Evolutionary conservation across 208 protist species (phyloP).

Genomic region (Phytomonas sp.): DNA sequence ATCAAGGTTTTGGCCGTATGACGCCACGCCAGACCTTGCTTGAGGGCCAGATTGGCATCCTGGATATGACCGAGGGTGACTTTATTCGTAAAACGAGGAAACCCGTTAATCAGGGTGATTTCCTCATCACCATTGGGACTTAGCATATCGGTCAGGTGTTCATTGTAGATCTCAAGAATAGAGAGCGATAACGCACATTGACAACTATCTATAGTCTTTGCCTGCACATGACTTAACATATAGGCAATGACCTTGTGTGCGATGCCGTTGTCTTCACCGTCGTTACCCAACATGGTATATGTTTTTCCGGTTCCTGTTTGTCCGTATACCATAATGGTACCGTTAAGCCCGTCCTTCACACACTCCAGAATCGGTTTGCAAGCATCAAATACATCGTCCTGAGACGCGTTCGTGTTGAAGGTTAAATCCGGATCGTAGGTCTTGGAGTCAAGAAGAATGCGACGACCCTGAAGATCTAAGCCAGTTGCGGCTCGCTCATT

Average conservation of each 20-base stretch:
- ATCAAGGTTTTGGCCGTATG: slow-evolving; percentile 91
- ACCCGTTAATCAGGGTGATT: slow-evolving; percentile 78
- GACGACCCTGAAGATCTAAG: slow-evolving; percentile 70
- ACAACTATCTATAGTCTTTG: slow-evolving; percentile 75
- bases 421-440: slow-evolving; percentile 87
- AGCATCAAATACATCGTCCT: slow-evolving; percentile 80
- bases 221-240: slow-evolving; percentile 86
- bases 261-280: slow-evolving; percentile 48
- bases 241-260: slow-evolving; percentile 88
- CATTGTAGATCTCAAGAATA: slow-evolving; percentile 92
- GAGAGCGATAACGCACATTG: slow-evolving; percentile 85
- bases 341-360: slow-evolving; percentile 87
- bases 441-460: slow-evolving; percentile 82
- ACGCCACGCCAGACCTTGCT: slow-evolving; percentile 53
- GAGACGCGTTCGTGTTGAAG: slow-evolving; percentile 49
- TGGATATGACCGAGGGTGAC: slow-evolving; percentile 53
- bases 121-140: slow-evolving; percentile 68
- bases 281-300: slow-evolving; percentile 91
- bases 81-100: slow-evolving; percentile 62
- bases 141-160: slow-evolving; percentile 87
- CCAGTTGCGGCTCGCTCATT: slow-evolving; percentile 60
- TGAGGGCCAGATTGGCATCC: slow-evolving; percentile 73
- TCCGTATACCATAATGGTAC: slow-evolving; percentile 91
- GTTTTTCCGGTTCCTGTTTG: slow-evolving; percentile 95
- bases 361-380: slow-evolving; percentile 82